Percentiles rank a stretch among this genome's conserved stretches.
Evolutionary conservation across 306 rosid genomes (phyloP).

Genomic region (Erythrophleum fordii): DNA sequence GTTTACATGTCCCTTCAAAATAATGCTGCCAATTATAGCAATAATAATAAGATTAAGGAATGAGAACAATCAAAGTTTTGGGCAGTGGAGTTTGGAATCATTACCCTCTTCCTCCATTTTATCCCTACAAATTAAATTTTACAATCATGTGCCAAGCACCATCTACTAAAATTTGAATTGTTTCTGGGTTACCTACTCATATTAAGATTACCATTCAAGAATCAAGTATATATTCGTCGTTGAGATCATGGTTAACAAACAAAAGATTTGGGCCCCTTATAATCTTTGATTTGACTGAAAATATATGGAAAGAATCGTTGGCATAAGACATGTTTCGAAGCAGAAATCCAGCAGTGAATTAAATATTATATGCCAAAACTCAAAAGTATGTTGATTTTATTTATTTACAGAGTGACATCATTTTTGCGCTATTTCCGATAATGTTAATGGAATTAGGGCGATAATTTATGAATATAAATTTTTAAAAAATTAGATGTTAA

Average conservation of each 20-base stretch:
- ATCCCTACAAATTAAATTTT: slow-evolving; percentile 24
- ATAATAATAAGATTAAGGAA: slow-evolving; percentile 54
- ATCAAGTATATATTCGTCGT: background rate
- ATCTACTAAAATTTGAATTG: background rate
- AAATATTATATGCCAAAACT: too few species aligned
- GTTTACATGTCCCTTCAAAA: slow-evolving; percentile 53
- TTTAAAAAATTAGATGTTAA: too few species aligned
- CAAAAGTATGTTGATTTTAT: background rate
- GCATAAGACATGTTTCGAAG: background rate
- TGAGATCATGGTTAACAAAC: background rate
- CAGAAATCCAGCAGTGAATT: background rate
- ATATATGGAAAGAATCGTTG: background rate
- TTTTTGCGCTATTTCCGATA: background rate
- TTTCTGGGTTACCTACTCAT: background rate
- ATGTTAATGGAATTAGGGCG: background rate
- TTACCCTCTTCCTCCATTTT: slow-evolving; percentile 39
- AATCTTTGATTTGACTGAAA: too few species aligned
- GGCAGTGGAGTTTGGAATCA: slow-evolving; percentile 53
- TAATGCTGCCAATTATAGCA: slow-evolving; percentile 50
- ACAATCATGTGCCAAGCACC: slow-evolving; percentile 29
- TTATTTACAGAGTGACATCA: background rate
- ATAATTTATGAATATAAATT: too few species aligned
- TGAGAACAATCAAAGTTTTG: slow-evolving; percentile 48
- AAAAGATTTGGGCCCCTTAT: background rate
- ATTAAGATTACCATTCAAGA: background rate